Evolutionary conservation across 1,139 yeast genomes (phyloP).

Genomic region (Suhomyces choctaworum): DNA sequence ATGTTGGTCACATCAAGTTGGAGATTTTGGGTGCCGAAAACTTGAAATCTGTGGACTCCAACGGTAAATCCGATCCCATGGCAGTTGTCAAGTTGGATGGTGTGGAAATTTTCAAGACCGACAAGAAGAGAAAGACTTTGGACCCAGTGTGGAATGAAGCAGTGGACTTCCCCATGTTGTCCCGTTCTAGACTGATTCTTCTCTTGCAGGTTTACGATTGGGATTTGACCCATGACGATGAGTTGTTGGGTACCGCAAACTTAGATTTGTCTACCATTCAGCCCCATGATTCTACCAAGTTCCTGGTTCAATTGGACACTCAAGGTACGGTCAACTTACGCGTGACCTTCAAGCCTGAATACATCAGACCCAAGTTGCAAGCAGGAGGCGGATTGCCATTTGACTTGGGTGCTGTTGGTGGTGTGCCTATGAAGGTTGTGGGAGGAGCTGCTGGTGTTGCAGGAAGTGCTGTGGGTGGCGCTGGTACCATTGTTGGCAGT

Average conservation of each 20-base stretch:
- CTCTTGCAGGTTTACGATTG: conserved; percentile 62
- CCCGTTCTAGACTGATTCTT: conserved; percentile 57
- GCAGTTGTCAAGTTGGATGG: conserved; percentile 55
- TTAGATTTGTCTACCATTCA: conserved; percentile 52
- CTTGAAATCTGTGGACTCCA: conserved; percentile 60
- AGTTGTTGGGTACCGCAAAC: conserved; percentile 52
- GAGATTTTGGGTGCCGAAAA: conserved; percentile 56
- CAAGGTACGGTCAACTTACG: conserved; percentile 58
- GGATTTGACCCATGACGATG: conserved; percentile 74
- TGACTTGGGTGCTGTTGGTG: conserved; percentile 42
- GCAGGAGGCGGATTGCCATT: conserved; percentile 42
- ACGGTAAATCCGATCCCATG: conserved; percentile 77
- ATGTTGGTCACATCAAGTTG: conserved; percentile 62
- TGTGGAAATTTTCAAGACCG: conserved; percentile 54
- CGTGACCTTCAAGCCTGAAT: conserved; percentile 64
- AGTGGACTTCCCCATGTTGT: conserved; percentile 56
- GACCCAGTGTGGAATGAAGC: conserved; percentile 71
- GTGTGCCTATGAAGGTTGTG: conserved; percentile 50
- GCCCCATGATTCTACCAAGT: conserved; percentile 45
- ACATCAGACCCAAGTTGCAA: conserved; percentile 59
- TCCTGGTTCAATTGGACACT: conserved; percentile 54
- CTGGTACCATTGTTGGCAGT: conserved; percentile 38
- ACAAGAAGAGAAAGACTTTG: conserved; percentile 62
- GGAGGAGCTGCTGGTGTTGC: conserved; percentile 43
- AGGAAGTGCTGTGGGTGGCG: conserved; percentile 42